Conservation (phyloP, 2,329 filamentous ascomycete species). For the Cladosporium sp. region DNA sequence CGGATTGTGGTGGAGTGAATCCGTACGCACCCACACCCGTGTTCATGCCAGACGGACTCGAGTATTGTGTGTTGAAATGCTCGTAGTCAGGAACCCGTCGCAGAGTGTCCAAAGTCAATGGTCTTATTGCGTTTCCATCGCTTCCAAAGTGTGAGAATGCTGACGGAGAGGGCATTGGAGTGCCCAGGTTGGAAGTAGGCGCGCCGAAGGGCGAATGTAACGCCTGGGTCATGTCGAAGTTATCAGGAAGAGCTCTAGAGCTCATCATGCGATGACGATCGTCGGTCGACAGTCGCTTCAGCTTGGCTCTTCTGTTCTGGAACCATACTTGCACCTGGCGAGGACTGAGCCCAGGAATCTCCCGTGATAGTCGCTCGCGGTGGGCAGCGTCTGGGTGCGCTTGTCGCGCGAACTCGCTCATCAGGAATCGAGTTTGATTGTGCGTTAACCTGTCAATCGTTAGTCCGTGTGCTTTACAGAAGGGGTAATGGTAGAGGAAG, state of each 20-base stretch:
- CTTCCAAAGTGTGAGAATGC: conserved; percentile 42
- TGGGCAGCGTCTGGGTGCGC: conserved; percentile 91
- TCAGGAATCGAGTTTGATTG: conserved; percentile 94
- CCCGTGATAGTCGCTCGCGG: conserved; percentile 78
- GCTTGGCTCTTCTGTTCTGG: conserved; percentile 73
- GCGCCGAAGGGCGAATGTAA: conserved; percentile 56
- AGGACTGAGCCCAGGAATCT: conserved; percentile 88
- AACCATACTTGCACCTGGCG: conserved; percentile 98
- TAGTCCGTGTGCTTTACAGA: not conserved
- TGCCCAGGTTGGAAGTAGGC: conserved; percentile 45
- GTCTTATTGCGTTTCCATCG: conserved; percentile 63
- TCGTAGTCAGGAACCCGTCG: conserved; percentile 64
- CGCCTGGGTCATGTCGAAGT: conserved; percentile 61
- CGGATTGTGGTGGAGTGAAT: conserved; percentile 58
- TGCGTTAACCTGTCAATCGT: conserved; percentile 72
- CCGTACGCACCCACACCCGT: conserved; percentile 67
- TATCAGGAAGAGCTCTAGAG: conserved; percentile 59
- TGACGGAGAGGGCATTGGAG: conserved; percentile 50
- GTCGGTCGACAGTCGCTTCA: conserved; percentile 61
- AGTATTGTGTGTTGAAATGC: conserved; percentile 65
- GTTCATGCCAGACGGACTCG: conserved; percentile 60
- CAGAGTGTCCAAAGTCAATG: conserved; percentile 67
- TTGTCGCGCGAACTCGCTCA: conserved; percentile 95
- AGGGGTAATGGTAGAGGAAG: not conserved
- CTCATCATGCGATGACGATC: conserved; percentile 63